Base-by-base conservation (phyloP, 2,329 filamentous ascomycete species). In the Lachnum nothofagi region DNA sequence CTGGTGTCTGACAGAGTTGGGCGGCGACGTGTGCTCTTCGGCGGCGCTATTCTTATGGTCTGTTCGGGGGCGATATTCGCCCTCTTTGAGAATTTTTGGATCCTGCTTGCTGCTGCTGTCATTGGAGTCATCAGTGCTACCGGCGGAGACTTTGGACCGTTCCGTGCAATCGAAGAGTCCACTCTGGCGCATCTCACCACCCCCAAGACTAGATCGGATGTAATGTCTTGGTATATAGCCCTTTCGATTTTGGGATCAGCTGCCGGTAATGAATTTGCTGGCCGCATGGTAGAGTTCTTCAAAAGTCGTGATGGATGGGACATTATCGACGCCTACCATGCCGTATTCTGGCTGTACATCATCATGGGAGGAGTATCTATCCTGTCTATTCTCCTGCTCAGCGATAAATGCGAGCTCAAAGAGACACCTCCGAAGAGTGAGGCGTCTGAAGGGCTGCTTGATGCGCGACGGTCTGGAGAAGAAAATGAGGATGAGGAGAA, bases 141-240 rank as follows among this genome's bases (percentile, higher is more conserved):
- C 52, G 80, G 79, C 3, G 77, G 77, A 44, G 80, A 83, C 58
- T 81, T 82, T 47, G 79, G 79, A 0, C 80, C 79, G 0, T 83
- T 83, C 48, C 69, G 76, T 20, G 78, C 79, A 17, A 72, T 83
- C 24, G 80, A 83, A 56, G 79, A 82, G 63, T 78, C 74, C 20
- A 74, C 75, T 5, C 64, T 82, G 2, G 76, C 78, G 2, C 76
- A 80, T 41, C 65, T 82, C 1, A 79, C 75, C 0, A 60, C 63
- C 2, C 58, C 69, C 2, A 63, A 66, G 4, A 65, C 68, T 1
- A 64, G 78, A 43, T 70, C 73, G 47, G 78, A 82, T 60, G 67
- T 82, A 3, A 78, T 78, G 44, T 76, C 78, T 6, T 83, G 80
- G 79, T 82, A 82, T 58, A 74, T 70, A 7, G 70, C 82, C 1